Evolutionary conservation across 2,329 filamentous ascomycete genomes (phyloP), one percentile per base, ranked within the genome.

Genomic region (Ceratocystis variospora): DNA sequence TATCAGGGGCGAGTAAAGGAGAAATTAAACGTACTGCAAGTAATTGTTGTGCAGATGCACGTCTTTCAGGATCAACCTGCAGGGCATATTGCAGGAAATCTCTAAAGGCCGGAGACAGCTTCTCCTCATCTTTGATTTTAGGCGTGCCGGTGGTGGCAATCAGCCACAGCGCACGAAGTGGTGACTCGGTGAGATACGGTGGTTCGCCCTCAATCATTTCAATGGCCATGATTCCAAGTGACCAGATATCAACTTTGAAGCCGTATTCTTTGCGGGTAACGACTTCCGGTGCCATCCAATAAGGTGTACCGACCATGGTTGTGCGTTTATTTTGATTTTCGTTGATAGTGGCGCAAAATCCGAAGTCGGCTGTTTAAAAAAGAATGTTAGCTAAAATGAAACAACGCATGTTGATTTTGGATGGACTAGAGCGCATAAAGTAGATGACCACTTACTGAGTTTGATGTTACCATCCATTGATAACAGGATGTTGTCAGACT

Each of bases 151-250:
- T 96, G 44, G 94, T 97, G 65, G 94, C 94, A 75, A 99, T 99
- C 71, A 99, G 78, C 81, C 94, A 99, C 46, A 99, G 81, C 1
- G 94, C 94, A 68, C 93, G 86, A 28, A 99, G 81, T 4, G 94
- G 94, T 46, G 90, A 95, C 75, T 99, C 94, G 48, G 92, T 97
- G 68, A 99, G 81, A 74, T 97, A 99, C 28, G 94, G 94, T 12
- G 94, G 94, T 75, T 97, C 94, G 74, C 93, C 94, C 77, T 97
- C 94, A 70, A 99, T 96, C 94, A 99, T 99, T 77, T 99, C 94
- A 72, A 99, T 97, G 6, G 94, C 91, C 94, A 99, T 97, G 77
- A 99, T 99, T 68, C 94, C 94, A 57, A 99, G 79, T 68, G 90
- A 96, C 94, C 94, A 99, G 71, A 99, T 96, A 73, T 99, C 94